A percentile compares a stretch with the other conserved stretches of the same genome.
phyloP scores from a whole-genome alignment of 2,329 filamentous ascomycete species.

The Remersonia thermophila region DNA sequence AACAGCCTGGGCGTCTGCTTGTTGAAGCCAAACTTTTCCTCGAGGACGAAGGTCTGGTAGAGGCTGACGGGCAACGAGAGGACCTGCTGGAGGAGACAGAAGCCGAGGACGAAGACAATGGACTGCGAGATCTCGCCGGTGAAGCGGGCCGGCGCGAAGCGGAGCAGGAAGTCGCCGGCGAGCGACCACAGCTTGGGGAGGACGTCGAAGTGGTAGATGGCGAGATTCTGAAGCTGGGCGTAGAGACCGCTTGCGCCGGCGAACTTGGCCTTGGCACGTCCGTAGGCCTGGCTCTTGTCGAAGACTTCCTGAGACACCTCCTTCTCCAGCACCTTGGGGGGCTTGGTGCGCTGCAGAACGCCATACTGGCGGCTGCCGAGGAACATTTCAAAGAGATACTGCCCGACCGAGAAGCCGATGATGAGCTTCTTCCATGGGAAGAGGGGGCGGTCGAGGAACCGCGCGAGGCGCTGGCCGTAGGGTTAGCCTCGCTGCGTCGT shows the following conservation, averaged over 20 bases:
- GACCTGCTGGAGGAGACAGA: constrained; percentile 69
- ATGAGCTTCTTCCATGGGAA: constrained; percentile 98
- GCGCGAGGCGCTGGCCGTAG: constrained; percentile 54
- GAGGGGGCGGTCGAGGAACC: constrained; percentile 75
- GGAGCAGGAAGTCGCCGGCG: constrained; percentile 61
- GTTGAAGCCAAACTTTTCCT: constrained; percentile 97
- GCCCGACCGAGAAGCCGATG: constrained; percentile 82
- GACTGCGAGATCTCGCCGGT: constrained; percentile 88
- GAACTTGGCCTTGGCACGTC: constrained; percentile 89
- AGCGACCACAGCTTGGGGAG: constrained; percentile 83
- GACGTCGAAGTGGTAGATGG: constrained; percentile 80
- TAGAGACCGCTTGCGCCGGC: constrained; percentile 70
- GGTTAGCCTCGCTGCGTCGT: constrained; percentile 12
- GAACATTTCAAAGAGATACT: constrained; percentile 83
- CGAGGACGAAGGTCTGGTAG: constrained; percentile 90
- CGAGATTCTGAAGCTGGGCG: constrained; percentile 76
- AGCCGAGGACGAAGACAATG: constrained; percentile 80
- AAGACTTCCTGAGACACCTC: constrained; percentile 85
- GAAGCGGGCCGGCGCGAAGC: constrained; percentile 65
- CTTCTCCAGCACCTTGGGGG: constrained; percentile 75
- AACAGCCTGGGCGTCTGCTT: constrained; percentile 89
- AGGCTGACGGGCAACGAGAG: constrained; percentile 70
- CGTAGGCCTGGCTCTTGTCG: constrained; percentile 92
- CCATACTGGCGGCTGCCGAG: constrained; percentile 83
- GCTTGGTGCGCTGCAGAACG: constrained; percentile 64